Evolutionary conservation across 2,329 filamentous ascomycete genomes (phyloP).

Genomic region (Trichoderma pleuroti): DNA sequence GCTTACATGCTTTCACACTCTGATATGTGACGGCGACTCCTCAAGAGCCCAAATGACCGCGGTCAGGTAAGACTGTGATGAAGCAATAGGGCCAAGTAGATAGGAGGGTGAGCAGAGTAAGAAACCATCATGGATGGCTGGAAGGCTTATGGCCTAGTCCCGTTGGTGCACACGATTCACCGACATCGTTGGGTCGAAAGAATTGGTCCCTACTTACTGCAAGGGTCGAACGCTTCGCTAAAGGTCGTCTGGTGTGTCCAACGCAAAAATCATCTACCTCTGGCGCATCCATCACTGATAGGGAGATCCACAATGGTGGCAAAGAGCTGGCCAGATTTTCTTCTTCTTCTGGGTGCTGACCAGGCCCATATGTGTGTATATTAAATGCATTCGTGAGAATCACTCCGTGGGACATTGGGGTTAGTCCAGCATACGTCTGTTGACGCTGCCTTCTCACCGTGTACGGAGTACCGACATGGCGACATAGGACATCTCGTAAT

Average conservation of each 20-base stretch:
- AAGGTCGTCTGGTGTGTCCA: background rate
- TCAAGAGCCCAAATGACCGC: background rate
- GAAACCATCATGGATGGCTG: background rate
- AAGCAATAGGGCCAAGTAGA: background rate
- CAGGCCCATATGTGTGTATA: background rate
- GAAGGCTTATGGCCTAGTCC: background rate
- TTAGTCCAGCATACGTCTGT: background rate
- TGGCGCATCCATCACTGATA: background rate
- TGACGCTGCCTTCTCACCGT: background rate
- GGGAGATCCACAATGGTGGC: background rate
- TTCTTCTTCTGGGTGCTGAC: background rate
- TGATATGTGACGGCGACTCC: background rate
- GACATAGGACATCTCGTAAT: background rate
- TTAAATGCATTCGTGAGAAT: background rate
- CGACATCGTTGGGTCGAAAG: background rate
- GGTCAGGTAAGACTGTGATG: background rate
- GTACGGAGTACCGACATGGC: background rate
- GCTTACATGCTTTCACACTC: background rate
- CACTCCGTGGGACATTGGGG: background rate
- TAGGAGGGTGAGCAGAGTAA: constrained; percentile 7
- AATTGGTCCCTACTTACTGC: constrained; percentile 3
- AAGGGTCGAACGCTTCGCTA: background rate
- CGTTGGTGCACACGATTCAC: background rate
- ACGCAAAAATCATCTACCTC: background rate
- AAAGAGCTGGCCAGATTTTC: background rate